Base-by-base conservation (phyloP, 441 rosid species). In the Bruguiera hainesii region DNA sequence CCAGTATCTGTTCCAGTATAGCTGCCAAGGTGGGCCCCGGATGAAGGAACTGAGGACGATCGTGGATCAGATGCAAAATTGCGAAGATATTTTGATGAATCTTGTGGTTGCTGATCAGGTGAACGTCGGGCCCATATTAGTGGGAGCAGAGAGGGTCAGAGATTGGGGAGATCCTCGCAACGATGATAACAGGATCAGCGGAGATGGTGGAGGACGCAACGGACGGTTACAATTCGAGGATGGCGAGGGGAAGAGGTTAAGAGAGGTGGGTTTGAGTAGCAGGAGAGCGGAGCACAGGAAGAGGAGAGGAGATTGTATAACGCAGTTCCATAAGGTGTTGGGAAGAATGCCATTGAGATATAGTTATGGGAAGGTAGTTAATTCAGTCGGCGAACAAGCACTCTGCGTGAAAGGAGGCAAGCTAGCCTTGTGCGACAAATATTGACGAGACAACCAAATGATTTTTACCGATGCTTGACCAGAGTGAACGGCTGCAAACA, bases 101-200 rank as follows among this genome's bases (percentile, higher is more conserved):
- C 80, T 94, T 6, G 85, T 88, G 60, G 96, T 78, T 67, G 92
- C 94, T 0, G 96, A 91, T 18, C 68, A 63, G 79, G 37, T 75
- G 2, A 83, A 82, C 1, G 87, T 75, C 10, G 98, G 96, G 39
- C 96, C 97, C 0, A 23, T 87, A 2, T 68, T 94, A 87, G 92
- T 88, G 23, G 96, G 90, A 70, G 96, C 96, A 1, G 79, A 81
- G 72, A 85, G 81, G 72, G 84, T 79, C 21, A 79, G 97, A 73
- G 98, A 94, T 58, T 87, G 92, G 81, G 98, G 97, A 69, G 98
- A 94, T 76, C 80, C 96, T 0, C 83, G 97, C 57, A 91, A 94
- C 1, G 88, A 87, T 0, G 81, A 67, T 3, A 23, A 57, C 1
- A 42, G 16, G 4, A 42, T 18, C 3, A 42, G 9, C 58, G 42